Conservation (phyloP, 768 basidiomycete genomes). For the Pulveroboletus sp. region DNA sequence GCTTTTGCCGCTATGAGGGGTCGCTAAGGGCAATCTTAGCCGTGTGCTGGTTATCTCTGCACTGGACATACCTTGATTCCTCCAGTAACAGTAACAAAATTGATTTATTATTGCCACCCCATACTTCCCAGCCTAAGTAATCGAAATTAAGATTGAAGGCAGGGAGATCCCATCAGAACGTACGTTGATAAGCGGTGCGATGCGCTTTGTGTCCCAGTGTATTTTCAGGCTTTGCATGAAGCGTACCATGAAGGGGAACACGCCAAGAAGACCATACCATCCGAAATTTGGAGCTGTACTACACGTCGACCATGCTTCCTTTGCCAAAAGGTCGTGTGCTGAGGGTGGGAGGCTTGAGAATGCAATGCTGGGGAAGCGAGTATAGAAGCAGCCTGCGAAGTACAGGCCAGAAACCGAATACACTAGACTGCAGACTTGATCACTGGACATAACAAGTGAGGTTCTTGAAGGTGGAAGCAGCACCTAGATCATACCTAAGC, state of each 20-base stretch:
- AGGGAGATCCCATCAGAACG: slow-evolving; percentile 16
- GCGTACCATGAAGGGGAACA: slow-evolving; percentile 74
- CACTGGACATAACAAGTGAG: slow-evolving; percentile 40
- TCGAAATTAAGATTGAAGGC: not conserved
- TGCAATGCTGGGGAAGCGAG: slow-evolving; percentile 8
- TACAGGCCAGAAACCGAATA: slow-evolving; percentile 75
- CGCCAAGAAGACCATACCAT: slow-evolving; percentile 52
- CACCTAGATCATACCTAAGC: slow-evolving; percentile 59
- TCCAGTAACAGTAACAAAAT: slow-evolving; percentile 76
- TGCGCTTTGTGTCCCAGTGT: slow-evolving; percentile 71
- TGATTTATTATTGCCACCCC: slow-evolving; percentile 60
- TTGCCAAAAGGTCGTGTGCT: slow-evolving; percentile 34
- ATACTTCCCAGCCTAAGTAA: slow-evolving; percentile 80
- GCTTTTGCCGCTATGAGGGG: slow-evolving; percentile 38
- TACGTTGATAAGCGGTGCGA: slow-evolving; percentile 88
- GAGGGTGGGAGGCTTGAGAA: not conserved
- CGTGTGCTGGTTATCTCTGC: not conserved
- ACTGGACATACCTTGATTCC: slow-evolving; percentile 49
- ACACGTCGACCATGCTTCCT: slow-evolving; percentile 41
- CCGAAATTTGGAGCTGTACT: slow-evolving; percentile 55
- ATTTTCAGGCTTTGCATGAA: slow-evolving; percentile 85
- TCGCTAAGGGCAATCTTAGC: slow-evolving; percentile 20
- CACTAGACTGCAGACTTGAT: slow-evolving; percentile 78
- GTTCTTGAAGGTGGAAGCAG: not conserved
- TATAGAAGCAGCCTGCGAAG: slow-evolving; percentile 74